phyloP scores from a whole-genome alignment of 1,284 basidiomycete species.

The Leccinum solheimii region DNA sequence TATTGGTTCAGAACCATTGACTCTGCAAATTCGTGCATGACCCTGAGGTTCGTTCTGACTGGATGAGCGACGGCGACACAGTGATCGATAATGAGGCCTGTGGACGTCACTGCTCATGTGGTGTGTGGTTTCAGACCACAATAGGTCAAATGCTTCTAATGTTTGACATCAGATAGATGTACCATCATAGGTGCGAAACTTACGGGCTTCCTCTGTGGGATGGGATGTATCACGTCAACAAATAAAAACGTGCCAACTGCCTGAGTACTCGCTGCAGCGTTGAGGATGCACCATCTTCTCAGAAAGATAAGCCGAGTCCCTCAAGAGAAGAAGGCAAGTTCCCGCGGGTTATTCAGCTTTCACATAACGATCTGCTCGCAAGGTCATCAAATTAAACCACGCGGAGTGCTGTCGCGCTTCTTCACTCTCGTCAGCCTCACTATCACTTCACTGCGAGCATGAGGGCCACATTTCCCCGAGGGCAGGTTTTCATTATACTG shows the following conservation, averaged over 20 bases:
- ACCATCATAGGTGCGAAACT: not conserved
- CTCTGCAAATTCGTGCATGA: not conserved
- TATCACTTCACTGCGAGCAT: constrained; percentile 11
- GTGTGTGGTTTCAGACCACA: not conserved
- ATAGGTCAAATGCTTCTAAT: not conserved
- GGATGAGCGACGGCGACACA: constrained; percentile 2
- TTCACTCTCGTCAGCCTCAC: constrained; percentile 13
- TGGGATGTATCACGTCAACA: constrained; percentile 17
- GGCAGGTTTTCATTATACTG: constrained; percentile 31
- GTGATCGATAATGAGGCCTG: constrained; percentile 8
- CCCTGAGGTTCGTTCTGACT: constrained; percentile 13
- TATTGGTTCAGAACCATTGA: constrained; percentile 1
- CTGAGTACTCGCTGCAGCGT: not conserved
- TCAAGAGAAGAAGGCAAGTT: constrained; percentile 15
- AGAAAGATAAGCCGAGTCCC: constrained; percentile 15
- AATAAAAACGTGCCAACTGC: not conserved
- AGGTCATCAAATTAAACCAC: constrained; percentile 1
- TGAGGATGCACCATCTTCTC: constrained; percentile 17
- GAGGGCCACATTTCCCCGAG: constrained; percentile 12
- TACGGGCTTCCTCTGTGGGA: not conserved
- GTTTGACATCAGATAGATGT: not conserved
- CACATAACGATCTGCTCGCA: constrained; percentile 1
- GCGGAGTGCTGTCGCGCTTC: constrained; percentile 11
- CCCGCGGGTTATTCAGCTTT: constrained; percentile 17
- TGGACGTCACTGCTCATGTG: constrained; percentile 1